Evolutionary conservation across 2,329 filamentous ascomycete genomes (phyloP).

Genomic region (Fusarium marasasianum): DNA sequence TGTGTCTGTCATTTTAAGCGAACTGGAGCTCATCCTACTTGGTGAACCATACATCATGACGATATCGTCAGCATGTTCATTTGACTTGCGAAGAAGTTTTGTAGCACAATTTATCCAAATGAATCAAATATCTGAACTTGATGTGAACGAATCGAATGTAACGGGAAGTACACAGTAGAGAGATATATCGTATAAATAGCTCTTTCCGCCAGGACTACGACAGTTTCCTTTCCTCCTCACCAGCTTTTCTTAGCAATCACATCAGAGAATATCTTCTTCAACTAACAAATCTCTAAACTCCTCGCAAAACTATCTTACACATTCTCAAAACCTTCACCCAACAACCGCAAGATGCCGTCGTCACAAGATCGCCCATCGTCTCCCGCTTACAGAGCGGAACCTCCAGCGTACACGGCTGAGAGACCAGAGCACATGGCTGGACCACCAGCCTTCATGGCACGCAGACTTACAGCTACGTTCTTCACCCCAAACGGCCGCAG

Average conservation of each 20-base stretch:
- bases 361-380: neutral
- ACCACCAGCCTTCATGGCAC: neutral
- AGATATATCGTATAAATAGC: neutral
- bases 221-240: neutral
- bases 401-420: fast-evolving
- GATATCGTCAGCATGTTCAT: neutral
- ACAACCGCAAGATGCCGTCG: neutral
- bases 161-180: too few relatives aligned
- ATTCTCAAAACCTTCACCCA: fast-evolving
- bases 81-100: neutral
- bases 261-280: neutral
- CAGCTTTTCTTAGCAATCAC: neutral
- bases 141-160: too few relatives aligned
- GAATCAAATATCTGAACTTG: neutral
- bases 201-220: too few relatives aligned
- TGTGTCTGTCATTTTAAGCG: fast-evolving
- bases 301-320: fast-evolving
- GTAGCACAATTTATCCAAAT: neutral
- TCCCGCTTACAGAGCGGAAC: fast-evolving
- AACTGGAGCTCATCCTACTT: fast-evolving
- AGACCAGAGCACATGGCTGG: fast-evolving
- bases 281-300: neutral
- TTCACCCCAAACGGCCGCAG: neutral
- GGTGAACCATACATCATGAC: fast-evolving
- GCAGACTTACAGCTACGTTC: fast-evolving